Evolutionary conservation across 2,329 filamentous ascomycete genomes (phyloP).

Genomic region (Alternaria sp.): DNA sequence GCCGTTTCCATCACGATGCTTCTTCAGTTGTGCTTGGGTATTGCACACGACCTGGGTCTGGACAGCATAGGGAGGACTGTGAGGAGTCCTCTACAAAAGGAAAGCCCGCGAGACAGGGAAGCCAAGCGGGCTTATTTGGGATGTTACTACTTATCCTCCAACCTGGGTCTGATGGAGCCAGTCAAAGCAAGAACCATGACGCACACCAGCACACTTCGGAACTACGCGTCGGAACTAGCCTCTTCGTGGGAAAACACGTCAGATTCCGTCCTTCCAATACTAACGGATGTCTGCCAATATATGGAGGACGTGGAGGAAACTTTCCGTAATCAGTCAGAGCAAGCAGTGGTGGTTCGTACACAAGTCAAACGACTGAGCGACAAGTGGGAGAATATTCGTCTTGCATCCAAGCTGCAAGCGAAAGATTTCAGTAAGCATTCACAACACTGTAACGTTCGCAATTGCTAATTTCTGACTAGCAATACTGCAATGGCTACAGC

Average conservation of each 20-base stretch:
- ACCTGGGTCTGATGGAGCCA: slow-evolving; percentile 34
- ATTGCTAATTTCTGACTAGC: slow-evolving; percentile 27
- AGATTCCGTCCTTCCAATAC: slow-evolving; percentile 36
- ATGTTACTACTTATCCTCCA: slow-evolving; percentile 43
- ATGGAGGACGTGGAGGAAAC: slow-evolving; percentile 47
- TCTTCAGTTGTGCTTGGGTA: slow-evolving; percentile 42
- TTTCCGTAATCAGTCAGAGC: slow-evolving; percentile 33
- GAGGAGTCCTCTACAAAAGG: slow-evolving; percentile 27
- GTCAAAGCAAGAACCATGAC: slow-evolving; percentile 31
- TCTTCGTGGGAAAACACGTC: slow-evolving; percentile 38
- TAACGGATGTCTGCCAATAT: slow-evolving; percentile 43
- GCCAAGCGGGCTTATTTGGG: slow-evolving; percentile 45
- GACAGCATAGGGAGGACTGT: slow-evolving; percentile 30
- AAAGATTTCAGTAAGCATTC: slow-evolving; percentile 38
- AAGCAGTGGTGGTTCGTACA: slow-evolving; percentile 37
- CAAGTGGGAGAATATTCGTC: slow-evolving; percentile 41
- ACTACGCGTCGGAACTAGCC: slow-evolving; percentile 42
- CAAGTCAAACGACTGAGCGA: slow-evolving; percentile 43
- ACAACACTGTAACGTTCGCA: neutral
- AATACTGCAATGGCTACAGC: slow-evolving; percentile 42
- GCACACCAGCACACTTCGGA: slow-evolving; percentile 36
- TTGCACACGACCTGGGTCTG: slow-evolving; percentile 40
- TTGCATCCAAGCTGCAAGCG: slow-evolving; percentile 36
- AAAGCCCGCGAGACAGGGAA: slow-evolving; percentile 35
- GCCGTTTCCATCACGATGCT: slow-evolving; percentile 44